A percentile compares a stretch with the other conserved stretches of the same genome.
Evolutionary conservation across 192 early-diverging fungal species (phyloP).

Genomic region (Backusella liffmaniae): DNA sequence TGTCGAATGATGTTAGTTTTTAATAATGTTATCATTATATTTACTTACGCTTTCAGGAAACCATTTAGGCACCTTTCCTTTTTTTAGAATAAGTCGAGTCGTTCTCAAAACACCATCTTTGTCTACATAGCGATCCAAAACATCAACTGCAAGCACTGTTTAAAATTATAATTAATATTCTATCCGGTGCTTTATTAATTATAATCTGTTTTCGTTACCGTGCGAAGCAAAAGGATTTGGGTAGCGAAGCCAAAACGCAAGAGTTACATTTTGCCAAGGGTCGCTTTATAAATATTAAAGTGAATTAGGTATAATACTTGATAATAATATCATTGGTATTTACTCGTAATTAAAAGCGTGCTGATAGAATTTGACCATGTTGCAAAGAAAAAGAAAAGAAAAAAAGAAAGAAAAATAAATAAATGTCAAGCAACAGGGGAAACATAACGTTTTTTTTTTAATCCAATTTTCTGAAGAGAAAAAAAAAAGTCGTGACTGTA

Average conservation of each 20-base stretch:
- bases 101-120: slow-evolving; percentile 79
- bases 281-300: slow-evolving; percentile 22
- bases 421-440: slow-evolving; percentile 4
- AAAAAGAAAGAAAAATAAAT: slow-evolving; percentile 5
- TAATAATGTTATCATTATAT: neutral
- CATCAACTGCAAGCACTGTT: slow-evolving; percentile 83
- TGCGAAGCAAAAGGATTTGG: slow-evolving; percentile 98
- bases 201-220: slow-evolving; percentile 25
- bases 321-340: slow-evolving; percentile 25
- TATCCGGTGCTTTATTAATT: neutral
- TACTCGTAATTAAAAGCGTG: slow-evolving; percentile 75
- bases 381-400: slow-evolving; percentile 6
- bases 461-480: neutral
- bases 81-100: slow-evolving; percentile 88
- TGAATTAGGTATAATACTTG: neutral
- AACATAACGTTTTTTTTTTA: neutral
- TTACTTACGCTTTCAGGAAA: slow-evolving; percentile 54
- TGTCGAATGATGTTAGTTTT: neutral
- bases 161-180: neutral
- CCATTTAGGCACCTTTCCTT: slow-evolving; percentile 88
- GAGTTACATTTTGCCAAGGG: slow-evolving; percentile 83
- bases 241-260: slow-evolving; percentile 92
- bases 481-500: slow-evolving; percentile 1
- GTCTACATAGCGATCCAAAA: slow-evolving; percentile 85
- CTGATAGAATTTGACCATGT: slow-evolving; percentile 84